These are phyloP conservation scores for Crithidia bombi DNA, from an alignment of 208 protist genomes.

Conservation along the genomic window DNA sequence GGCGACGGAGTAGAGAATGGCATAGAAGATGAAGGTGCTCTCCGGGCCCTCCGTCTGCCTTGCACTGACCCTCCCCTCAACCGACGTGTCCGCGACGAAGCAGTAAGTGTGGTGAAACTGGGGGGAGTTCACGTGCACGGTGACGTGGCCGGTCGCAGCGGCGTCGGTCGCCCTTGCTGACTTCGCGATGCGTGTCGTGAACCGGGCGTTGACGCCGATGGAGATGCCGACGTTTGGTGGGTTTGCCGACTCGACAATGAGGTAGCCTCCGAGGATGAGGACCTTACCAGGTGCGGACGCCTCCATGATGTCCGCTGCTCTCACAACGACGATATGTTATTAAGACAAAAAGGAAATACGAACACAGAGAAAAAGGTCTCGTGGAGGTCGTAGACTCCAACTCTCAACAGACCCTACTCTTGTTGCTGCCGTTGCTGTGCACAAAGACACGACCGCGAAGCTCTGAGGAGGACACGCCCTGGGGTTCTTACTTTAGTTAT, in stretches of 20 bases:
- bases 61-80: constrained; percentile 40
- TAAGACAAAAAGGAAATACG: too few species aligned
- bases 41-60: constrained; percentile 59
- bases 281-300: constrained; percentile 95
- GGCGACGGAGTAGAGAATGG: constrained; percentile 70
- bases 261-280: constrained; percentile 95
- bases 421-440: too few species aligned
- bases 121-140: constrained; percentile 72
- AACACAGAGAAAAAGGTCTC: too few species aligned
- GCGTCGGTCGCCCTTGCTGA: not conserved
- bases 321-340: constrained; percentile 1
- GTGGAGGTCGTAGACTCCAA: too few species aligned
- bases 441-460: too few species aligned
- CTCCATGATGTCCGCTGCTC: constrained; percentile 39
- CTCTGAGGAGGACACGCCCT: too few species aligned
- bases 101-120: constrained; percentile 78
- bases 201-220: constrained; percentile 91
- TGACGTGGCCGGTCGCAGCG: constrained; percentile 25
- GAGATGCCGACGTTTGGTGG: constrained; percentile 91
- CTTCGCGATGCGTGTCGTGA: constrained; percentile 67
- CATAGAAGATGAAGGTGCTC: constrained; percentile 76
- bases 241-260: constrained; percentile 85
- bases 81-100: constrained; percentile 52
- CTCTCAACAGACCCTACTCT: too few species aligned
- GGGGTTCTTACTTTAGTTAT: too few species aligned